Percentiles rank a stretch among this genome's conserved stretches.
Evolutionary conservation across 805 yeast species (phyloP).

Genomic region (Candida maesae): DNA sequence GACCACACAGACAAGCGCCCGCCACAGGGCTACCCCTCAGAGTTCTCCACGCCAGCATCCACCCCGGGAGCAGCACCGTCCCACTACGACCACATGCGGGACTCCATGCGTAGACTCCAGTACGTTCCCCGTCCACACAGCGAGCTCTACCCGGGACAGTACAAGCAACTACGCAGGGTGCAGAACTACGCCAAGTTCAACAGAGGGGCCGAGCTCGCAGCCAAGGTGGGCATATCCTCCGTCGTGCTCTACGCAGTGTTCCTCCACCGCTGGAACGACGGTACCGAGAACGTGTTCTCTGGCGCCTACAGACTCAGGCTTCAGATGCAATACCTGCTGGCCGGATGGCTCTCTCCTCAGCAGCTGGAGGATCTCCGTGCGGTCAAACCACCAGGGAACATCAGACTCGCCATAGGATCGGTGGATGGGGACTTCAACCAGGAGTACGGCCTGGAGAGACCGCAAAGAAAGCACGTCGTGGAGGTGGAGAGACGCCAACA

Average conservation of each 20-base stretch:
- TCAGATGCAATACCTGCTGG: constrained; percentile 45
- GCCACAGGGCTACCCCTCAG: constrained; percentile 83
- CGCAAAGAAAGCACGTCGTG: constrained; percentile 64
- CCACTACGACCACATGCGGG: constrained; percentile 63
- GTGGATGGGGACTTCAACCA: constrained; percentile 31
- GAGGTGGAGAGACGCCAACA: constrained; percentile 72
- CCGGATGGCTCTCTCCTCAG: constrained; percentile 51
- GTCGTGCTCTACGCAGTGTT: constrained; percentile 59
- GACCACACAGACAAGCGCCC: constrained; percentile 77
- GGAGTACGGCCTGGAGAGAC: constrained; percentile 54
- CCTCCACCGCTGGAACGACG: constrained; percentile 82
- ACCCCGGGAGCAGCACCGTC: constrained; percentile 63
- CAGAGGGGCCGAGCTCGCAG: constrained; percentile 57
- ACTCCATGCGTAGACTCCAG: constrained; percentile 68
- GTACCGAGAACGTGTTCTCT: constrained; percentile 70
- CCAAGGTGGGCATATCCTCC: constrained; percentile 45
- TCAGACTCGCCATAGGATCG: constrained; percentile 30
- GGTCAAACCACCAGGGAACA: constrained; percentile 32
- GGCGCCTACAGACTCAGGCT: constrained; percentile 62
- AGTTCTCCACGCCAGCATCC: constrained; percentile 63
- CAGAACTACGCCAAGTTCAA: constrained; percentile 50
- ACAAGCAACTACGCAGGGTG: constrained; percentile 61
- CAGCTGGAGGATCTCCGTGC: constrained; percentile 57
- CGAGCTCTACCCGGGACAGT: constrained; percentile 73
- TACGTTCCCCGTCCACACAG: constrained; percentile 78